A percentile compares a stretch with the other conserved stretches of the same genome.
These are phyloP conservation scores for Hebeloma cylindrosporum DNA, from an alignment of 768 basidiomycete genomes.

Conservation along the genomic window DNA sequence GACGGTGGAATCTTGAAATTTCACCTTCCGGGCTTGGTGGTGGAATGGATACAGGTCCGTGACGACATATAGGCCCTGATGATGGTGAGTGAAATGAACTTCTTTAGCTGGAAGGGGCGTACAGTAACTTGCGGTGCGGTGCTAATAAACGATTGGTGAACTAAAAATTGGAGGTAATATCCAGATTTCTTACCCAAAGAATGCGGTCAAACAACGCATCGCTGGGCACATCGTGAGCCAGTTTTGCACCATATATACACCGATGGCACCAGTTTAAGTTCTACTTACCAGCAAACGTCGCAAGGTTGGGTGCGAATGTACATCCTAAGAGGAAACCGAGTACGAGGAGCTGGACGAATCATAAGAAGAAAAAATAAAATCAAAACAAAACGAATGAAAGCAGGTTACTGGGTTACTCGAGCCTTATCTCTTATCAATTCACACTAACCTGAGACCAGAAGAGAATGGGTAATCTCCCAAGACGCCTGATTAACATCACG, in stretches of 20 bases:
- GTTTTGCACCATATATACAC: neutral
- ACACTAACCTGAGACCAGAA: slow-evolving; percentile 65
- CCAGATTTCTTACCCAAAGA: slow-evolving; percentile 47
- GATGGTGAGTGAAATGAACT: neutral
- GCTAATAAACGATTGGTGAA: slow-evolving; percentile 22
- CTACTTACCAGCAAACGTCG: slow-evolving; percentile 51
- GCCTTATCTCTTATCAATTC: neutral
- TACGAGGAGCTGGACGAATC: slow-evolving; percentile 47
- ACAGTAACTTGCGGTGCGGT: slow-evolving; percentile 65
- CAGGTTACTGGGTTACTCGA: neutral
- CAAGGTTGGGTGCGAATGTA: slow-evolving; percentile 56
- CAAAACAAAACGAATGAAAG: neutral
- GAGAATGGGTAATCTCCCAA: slow-evolving; percentile 63
- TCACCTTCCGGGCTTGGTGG: slow-evolving; percentile 61
- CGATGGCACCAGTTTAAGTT: neutral
- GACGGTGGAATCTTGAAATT: slow-evolving; percentile 8
- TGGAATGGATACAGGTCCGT: slow-evolving; percentile 71
- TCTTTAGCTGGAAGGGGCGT: slow-evolving; percentile 19
- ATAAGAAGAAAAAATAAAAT: neutral
- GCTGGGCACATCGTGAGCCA: slow-evolving; percentile 26
- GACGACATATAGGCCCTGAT: slow-evolving; percentile 57
- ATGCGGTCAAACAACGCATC: slow-evolving; percentile 59
- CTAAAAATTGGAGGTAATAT: neutral
- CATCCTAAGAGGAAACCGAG: slow-evolving; percentile 46
- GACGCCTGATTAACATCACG: slow-evolving; percentile 64